Conservation (phyloP, 441 rosid genomes). For the Euphorbia celastroides region DNA sequence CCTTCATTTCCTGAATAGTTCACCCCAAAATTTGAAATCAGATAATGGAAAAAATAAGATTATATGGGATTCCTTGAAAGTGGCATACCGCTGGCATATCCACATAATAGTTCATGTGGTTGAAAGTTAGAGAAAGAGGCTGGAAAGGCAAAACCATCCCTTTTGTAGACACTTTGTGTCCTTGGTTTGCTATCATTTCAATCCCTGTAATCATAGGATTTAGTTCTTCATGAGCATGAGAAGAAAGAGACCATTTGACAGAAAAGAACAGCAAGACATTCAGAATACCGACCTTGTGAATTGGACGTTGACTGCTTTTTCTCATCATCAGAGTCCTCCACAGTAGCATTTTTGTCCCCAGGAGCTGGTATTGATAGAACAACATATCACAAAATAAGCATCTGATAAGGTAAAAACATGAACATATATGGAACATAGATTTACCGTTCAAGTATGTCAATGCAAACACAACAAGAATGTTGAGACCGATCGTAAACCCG, state of each 20-base stretch:
- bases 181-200: conserved; percentile 17
- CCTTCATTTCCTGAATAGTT: too few species aligned
- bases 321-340: neutral
- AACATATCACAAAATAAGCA: conserved; percentile 27
- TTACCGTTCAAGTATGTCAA: conserved; percentile 54
- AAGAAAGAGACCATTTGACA: neutral
- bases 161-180: conserved; percentile 17
- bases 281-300: conserved; percentile 15
- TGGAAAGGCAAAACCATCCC: conserved; percentile 56
- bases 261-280: too few species aligned
- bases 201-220: conserved; percentile 23
- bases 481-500: too few species aligned
- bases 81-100: conserved; percentile 54
- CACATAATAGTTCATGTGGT: too few species aligned
- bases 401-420: neutral
- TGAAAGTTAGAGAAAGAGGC: conserved; percentile 45
- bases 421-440: conserved; percentile 8
- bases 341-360: conserved; percentile 6
- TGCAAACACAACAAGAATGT: too few species aligned
- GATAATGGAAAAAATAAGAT: too few species aligned
- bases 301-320: neutral
- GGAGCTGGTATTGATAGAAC: conserved; percentile 51
- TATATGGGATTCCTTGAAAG: neutral
- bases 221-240: neutral
- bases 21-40: too few species aligned